Evolutionary conservation across 169 alveolate genomes (phyloP).

Genomic region (Babesia divergens): DNA sequence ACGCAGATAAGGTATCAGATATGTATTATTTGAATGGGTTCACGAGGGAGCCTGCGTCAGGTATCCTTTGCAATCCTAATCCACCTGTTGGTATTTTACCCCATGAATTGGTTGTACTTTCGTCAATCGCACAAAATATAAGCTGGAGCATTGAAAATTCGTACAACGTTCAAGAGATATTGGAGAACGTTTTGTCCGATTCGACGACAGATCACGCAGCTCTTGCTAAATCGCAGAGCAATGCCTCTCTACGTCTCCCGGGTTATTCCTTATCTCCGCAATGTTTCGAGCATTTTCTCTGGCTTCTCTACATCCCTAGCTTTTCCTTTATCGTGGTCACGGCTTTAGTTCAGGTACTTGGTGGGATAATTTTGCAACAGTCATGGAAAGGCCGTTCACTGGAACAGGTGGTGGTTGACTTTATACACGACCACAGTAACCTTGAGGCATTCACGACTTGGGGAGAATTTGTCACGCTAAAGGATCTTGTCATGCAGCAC

Average conservation of each 20-base stretch:
- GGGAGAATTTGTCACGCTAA: not conserved
- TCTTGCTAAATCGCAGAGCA: not conserved
- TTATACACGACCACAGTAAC: slow-evolving; percentile 10
- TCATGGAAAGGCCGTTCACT: slow-evolving; percentile 22
- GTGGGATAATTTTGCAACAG: slow-evolving; percentile 20
- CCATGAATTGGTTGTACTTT: not conserved
- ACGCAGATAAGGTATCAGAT: no score
- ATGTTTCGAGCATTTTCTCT: slow-evolving; percentile 31
- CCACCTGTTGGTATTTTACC: no score
- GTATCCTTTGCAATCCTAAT: no score
- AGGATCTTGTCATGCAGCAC: slow-evolving; percentile 6
- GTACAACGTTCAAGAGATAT: slow-evolving; percentile 1
- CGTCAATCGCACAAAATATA: slow-evolving; percentile 17
- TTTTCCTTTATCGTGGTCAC: slow-evolving; percentile 21
- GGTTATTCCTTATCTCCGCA: slow-evolving; percentile 54
- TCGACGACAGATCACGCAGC: not conserved
- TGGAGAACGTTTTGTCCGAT: not conserved
- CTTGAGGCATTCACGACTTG: not conserved
- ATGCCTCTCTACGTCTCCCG: slow-evolving; percentile 38
- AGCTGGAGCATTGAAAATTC: not conserved
- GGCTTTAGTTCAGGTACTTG: slow-evolving; percentile 31
- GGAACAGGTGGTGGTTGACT: slow-evolving; percentile 39
- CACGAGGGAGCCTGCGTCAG: no score
- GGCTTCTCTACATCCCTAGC: slow-evolving; percentile 37
- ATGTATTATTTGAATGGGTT: no score